Evolutionary conservation across 257 asterid species (phyloP), one percentile per base, ranked within the genome.

Genomic region (Nicotiana knightiana): DNA sequence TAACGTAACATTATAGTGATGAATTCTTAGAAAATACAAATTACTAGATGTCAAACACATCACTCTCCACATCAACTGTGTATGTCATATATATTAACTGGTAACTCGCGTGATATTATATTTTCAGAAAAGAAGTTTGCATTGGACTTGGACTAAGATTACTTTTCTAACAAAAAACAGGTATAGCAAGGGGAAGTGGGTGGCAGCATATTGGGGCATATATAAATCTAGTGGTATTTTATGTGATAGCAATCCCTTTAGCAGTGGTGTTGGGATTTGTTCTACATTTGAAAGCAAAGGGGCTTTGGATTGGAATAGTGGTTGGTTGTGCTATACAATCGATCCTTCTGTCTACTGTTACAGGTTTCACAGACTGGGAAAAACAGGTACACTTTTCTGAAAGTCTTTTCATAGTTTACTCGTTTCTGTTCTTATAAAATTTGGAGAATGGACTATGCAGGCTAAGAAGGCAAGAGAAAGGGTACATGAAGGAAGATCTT

Each of bases 141-240:
- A 58, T 3, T 17, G 3, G n/a, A 32, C 6, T 67, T 57, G 10
- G 16, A 33, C 43, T 8, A 12, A 10, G 10, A 15, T 55, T 33
- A 1, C 0, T 12, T 9, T 37, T 9, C 30, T 21, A 2, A 30
- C 1, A 4, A 21, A 61, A 64, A 30, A 62, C 85, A 91, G 96
- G 96, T 43, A 83, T 92, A 63, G 93, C 93, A 3, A 89, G 94
- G 75, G 93, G 92, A 30, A 83, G 93, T 79, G 96, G 94, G 26
- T 89, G 93, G 96, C 94, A 92, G 65, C 90, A 84, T 7, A 58
- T 89, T 12, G 94, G 96, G 67, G 93, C 91, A 24, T 88, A 87
- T 62, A 85, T 90, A 6, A 92, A 92, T 82, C 68, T 92, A 32
- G 93, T 84, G 61, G 84, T 93, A 48, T 92, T 81, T 67, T 91